phyloP scores from a whole-genome alignment of 2,329 filamentous ascomycete species.

The Aspergillus novofumigatus region DNA sequence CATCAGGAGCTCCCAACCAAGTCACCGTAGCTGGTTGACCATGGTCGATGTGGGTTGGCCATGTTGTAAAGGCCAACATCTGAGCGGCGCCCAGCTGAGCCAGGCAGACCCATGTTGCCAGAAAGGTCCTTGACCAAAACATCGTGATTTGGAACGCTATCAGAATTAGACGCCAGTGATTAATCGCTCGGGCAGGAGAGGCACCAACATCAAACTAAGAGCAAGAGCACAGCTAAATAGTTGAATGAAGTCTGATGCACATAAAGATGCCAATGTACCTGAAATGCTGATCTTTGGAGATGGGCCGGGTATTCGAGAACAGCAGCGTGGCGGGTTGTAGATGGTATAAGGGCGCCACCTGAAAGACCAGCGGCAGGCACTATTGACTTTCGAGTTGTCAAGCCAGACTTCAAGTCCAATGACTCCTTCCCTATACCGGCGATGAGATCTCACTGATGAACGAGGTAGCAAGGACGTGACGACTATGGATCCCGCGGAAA shows the following conservation, averaged over 20 bases:
- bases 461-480: not conserved
- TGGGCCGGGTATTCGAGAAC: not conserved
- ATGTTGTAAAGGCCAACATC: slow-evolving; percentile 49
- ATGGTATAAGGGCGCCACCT: not conserved
- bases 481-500: not conserved
- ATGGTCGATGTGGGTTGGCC: slow-evolving; percentile 45
- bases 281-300: not conserved
- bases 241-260: not conserved
- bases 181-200: not conserved
- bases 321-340: not conserved
- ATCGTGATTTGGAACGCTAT: slow-evolving; percentile 34
- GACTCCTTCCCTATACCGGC: not conserved
- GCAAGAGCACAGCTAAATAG: not conserved
- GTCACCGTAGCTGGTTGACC: slow-evolving; percentile 48
- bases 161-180: not conserved
- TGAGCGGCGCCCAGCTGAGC: slow-evolving; percentile 46
- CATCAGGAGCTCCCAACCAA: slow-evolving; percentile 44
- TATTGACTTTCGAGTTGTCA: not conserved
- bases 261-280: not conserved
- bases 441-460: not conserved
- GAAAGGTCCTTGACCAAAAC: slow-evolving; percentile 48
- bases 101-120: slow-evolving; percentile 43
- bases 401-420: not conserved
- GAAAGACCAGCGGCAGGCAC: not conserved
- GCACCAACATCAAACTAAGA: not conserved